These are phyloP conservation scores for Aspergillus pseudoterreus DNA, from an alignment of 2,329 filamentous ascomycete genomes.

Conservation along the genomic window DNA sequence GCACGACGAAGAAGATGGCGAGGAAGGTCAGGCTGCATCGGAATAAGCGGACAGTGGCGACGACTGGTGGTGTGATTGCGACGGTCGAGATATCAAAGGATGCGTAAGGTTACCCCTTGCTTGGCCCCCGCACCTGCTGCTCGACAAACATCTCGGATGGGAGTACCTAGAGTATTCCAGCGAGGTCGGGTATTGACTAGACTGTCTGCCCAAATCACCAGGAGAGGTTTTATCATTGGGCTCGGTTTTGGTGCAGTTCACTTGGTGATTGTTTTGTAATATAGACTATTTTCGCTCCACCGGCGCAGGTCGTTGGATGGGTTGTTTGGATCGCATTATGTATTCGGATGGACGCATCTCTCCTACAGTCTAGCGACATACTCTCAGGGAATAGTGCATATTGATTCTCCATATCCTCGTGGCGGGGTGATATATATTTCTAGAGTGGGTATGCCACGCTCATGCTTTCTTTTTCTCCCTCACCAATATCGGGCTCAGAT, in stretches of 20 bases:
- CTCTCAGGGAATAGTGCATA: background rate
- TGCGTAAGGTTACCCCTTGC: constrained; percentile 23
- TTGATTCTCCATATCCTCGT: background rate
- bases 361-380: background rate
- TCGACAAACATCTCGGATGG: background rate
- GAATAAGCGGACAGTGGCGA: constrained; percentile 3
- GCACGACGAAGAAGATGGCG: constrained; percentile 46
- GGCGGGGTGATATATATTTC: too few relatives aligned
- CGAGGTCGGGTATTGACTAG: background rate
- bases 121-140: background rate
- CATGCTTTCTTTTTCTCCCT: too few relatives aligned
- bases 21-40: constrained; percentile 1
- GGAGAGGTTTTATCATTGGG: background rate
- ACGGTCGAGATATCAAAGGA: constrained; percentile 2
- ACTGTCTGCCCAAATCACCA: background rate
- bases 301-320: background rate
- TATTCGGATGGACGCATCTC: background rate
- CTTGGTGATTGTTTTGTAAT: background rate
- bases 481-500: too few relatives aligned
- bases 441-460: too few relatives aligned
- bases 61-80: constrained; percentile 1
- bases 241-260: background rate
- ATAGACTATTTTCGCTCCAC: background rate
- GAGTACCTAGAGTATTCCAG: background rate
- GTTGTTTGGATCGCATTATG: background rate